Evolutionary conservation across 176 grass and related monocot species (phyloP).

Genomic region (Carex cristatella): DNA sequence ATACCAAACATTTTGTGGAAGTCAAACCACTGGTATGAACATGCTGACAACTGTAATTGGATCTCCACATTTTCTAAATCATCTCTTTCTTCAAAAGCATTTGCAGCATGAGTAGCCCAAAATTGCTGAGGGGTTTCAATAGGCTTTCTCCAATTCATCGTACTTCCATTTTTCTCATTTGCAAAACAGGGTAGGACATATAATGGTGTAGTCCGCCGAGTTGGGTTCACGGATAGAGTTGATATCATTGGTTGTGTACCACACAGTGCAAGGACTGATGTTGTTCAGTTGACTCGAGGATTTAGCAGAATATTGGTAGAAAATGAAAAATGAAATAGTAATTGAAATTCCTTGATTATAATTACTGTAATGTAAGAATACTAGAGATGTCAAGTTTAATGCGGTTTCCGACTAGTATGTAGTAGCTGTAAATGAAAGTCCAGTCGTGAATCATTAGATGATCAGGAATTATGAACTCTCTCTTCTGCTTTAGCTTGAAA

Average conservation of each 20-base stretch:
- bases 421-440: conserved; percentile 75
- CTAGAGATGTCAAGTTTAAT: conserved; percentile 81
- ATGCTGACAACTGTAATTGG: too few species aligned
- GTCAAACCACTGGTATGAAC: too few species aligned
- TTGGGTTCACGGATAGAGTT: conserved; percentile 59
- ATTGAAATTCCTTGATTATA: not conserved
- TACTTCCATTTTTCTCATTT: conserved; percentile 6
- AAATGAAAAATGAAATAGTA: not conserved
- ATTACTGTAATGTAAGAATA: not conserved
- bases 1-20: conserved; percentile 28
- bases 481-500: conserved; percentile 54
- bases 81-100: too few species aligned
- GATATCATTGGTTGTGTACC: conserved; percentile 82
- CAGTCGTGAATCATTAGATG: conserved; percentile 98
- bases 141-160: conserved; percentile 55
- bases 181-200: conserved; percentile 71
- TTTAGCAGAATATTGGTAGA: not conserved
- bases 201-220: conserved; percentile 49
- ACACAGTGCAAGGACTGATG: conserved; percentile 62
- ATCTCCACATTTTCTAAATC: too few species aligned
- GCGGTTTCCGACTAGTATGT: conserved; percentile 71
- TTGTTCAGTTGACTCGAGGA: conserved; percentile 17
- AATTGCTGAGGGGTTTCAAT: conserved; percentile 61
- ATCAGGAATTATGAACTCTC: conserved; percentile 65
- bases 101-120: conserved; percentile 61